phyloP scores from a whole-genome alignment of 2,329 filamentous ascomycete genomes.

The Fonsecaea nubica region DNA sequence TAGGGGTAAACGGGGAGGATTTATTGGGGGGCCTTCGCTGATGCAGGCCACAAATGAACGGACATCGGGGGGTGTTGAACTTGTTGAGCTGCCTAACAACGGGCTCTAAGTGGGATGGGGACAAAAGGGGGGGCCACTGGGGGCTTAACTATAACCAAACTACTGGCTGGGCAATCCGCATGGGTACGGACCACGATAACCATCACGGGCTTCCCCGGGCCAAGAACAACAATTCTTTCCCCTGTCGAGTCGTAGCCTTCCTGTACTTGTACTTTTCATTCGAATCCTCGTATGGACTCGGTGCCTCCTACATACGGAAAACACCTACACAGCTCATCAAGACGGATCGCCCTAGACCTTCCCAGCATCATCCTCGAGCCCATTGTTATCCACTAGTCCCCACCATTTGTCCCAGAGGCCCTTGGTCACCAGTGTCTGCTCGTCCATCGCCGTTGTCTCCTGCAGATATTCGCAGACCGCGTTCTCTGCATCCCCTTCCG shows the following conservation, averaged over 20 bases:
- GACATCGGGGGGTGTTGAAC: not conserved
- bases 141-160: not conserved
- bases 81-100: conserved; percentile 11
- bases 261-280: conserved; percentile 1
- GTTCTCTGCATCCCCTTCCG: conserved; percentile 37
- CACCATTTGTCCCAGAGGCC: conserved; percentile 37
- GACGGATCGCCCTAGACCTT: not conserved
- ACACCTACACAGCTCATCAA: not conserved
- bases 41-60: not conserved
- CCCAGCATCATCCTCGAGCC: conserved; percentile 11
- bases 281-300: not conserved
- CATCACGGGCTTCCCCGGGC: not conserved
- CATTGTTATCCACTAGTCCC: conserved; percentile 33
- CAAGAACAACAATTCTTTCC: not conserved
- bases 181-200: not conserved
- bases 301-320: not conserved
- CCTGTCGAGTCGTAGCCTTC: not conserved
- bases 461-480: conserved; percentile 37
- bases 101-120: not conserved
- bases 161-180: not conserved
- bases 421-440: conserved; percentile 30
- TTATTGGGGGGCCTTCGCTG: not conserved
- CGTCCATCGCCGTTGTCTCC: conserved; percentile 28
- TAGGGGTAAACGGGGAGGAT: not conserved
- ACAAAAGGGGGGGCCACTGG: too few relatives aligned